Percentiles rank a stretch among this genome's conserved stretches.
Conservation (phyloP, 1,284 basidiomycete species). For the Pseudozyma thailandica region DNA sequence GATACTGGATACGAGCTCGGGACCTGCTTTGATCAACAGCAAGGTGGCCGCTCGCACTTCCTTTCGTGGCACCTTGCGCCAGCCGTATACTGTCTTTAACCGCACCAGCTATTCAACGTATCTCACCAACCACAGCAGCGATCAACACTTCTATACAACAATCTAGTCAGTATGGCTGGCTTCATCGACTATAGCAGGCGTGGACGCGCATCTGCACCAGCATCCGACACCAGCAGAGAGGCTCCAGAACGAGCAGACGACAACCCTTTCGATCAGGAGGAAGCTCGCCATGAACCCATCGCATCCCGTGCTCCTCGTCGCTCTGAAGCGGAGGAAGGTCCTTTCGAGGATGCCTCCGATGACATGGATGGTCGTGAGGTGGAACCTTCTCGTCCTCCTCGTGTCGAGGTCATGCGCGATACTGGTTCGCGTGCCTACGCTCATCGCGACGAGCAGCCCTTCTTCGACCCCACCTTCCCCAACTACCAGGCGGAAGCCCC, state of each 20-base stretch:
- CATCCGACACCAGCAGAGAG: conserved; percentile 33
- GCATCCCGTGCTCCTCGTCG: conserved; percentile 15
- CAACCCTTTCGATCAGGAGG: conserved; percentile 21
- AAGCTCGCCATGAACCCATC: not conserved
- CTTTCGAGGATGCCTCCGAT: conserved; percentile 24
- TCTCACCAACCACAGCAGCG: not conserved
- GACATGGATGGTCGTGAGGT: conserved; percentile 6
- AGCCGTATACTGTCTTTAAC: not conserved
- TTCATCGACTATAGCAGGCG: conserved; percentile 57
- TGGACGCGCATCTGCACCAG: conserved; percentile 19
- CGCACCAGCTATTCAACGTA: not conserved
- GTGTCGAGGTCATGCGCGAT: conserved; percentile 37
- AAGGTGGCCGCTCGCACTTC: conserved; percentile 13
- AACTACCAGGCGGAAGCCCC: conserved; percentile 48
- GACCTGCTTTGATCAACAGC: conserved; percentile 25
- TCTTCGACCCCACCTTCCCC: conserved; percentile 59
- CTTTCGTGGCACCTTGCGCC: too few species aligned
- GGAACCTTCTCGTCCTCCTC: conserved; percentile 22
- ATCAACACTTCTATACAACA: not conserved
- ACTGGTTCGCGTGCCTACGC: conserved; percentile 14
- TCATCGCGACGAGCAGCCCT: conserved; percentile 30
- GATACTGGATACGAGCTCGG: conserved; percentile 11
- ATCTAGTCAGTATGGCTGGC: conserved; percentile 16
- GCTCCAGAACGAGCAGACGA: conserved; percentile 1
- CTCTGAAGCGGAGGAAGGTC: conserved; percentile 6